Conservation (phyloP, 805 yeast genomes). For the Ogataea degrootiae region DNA sequence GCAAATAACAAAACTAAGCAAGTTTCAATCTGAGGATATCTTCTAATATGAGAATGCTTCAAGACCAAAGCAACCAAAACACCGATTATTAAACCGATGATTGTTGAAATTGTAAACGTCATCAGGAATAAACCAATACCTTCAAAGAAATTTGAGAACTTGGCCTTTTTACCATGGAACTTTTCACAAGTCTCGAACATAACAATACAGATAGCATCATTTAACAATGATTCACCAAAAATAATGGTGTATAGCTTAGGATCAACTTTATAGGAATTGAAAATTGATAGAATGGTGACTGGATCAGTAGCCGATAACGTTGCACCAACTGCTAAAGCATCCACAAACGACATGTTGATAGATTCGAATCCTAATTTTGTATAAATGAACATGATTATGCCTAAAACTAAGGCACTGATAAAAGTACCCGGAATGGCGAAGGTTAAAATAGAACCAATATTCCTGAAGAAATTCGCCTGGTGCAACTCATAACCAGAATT, state of each 20-base stretch:
- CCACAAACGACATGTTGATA: constrained; percentile 86
- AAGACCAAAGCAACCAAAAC: constrained; percentile 82
- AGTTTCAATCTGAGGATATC: constrained; percentile 96
- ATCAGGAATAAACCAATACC: constrained; percentile 91
- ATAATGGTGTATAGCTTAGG: constrained; percentile 96
- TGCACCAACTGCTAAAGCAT: constrained; percentile 96
- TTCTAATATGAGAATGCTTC: constrained; percentile 87
- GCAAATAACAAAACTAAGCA: constrained; percentile 88
- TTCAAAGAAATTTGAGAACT: constrained; percentile 74
- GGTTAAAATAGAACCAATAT: constrained; percentile 82
- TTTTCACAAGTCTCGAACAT: constrained; percentile 98
- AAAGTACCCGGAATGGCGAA: constrained; percentile 98
- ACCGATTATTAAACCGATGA: constrained; percentile 87
- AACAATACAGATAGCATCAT: constrained; percentile 97
- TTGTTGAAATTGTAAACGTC: constrained; percentile 86
- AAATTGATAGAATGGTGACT: constrained; percentile 91
- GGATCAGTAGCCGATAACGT: constrained; percentile 98
- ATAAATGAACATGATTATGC: constrained; percentile 84
- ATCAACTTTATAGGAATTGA: constrained; percentile 96
- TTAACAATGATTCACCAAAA: constrained; percentile 91
- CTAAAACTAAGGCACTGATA: constrained; percentile 84
- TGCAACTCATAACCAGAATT: constrained; percentile 96
- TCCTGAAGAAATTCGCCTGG: constrained; percentile 90
- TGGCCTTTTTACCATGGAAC: constrained; percentile 81
- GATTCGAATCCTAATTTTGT: constrained; percentile 89